phyloP scores from a whole-genome alignment of 2,329 filamentous ascomycete species.

The Daldinia sp. region DNA sequence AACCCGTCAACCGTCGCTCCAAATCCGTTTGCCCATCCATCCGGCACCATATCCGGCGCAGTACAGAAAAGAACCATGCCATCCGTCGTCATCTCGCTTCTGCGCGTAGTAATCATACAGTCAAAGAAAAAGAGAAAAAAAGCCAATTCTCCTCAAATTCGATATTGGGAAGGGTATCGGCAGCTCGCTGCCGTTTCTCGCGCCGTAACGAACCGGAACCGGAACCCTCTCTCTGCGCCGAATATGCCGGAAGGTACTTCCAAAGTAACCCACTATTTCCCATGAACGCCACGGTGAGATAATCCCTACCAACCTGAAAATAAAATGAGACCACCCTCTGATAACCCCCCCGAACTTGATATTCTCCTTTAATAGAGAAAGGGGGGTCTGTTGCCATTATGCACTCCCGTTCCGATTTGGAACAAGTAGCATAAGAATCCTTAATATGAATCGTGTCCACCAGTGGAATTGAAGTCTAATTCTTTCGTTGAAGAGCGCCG shows the following conservation, averaged over 20 bases:
- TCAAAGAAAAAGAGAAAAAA: conserved; percentile 1
- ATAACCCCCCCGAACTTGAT: conserved; percentile 31
- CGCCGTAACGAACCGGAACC: conserved; percentile 6
- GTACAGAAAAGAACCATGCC: conserved; percentile 10
- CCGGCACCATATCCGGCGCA: background rate
- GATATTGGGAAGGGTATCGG: conserved; percentile 4
- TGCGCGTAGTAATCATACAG: conserved; percentile 33
- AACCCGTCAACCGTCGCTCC: conserved; percentile 3
- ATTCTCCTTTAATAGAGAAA: conserved; percentile 1
- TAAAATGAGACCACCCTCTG: conserved; percentile 32
- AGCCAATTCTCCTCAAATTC: conserved; percentile 3
- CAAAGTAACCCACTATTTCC: conserved; percentile 8
- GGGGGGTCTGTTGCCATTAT: conserved; percentile 23
- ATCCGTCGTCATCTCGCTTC: conserved; percentile 20
- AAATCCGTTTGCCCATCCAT: background rate
- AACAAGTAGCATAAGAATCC: conserved; percentile 38
- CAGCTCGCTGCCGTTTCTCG: conserved; percentile 23
- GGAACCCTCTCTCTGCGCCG: conserved; percentile 17
- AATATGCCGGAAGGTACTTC: conserved; percentile 5
- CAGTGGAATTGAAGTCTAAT: conserved; percentile 36
- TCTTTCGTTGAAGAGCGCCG: conserved; percentile 19
- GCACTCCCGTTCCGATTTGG: conserved; percentile 30
- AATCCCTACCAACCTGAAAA: conserved; percentile 26
- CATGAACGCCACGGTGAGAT: conserved; percentile 29
- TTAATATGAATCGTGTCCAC: conserved; percentile 41